phyloP scores from a whole-genome alignment of 306 rosid species.

The Carpinus fangiana region DNA sequence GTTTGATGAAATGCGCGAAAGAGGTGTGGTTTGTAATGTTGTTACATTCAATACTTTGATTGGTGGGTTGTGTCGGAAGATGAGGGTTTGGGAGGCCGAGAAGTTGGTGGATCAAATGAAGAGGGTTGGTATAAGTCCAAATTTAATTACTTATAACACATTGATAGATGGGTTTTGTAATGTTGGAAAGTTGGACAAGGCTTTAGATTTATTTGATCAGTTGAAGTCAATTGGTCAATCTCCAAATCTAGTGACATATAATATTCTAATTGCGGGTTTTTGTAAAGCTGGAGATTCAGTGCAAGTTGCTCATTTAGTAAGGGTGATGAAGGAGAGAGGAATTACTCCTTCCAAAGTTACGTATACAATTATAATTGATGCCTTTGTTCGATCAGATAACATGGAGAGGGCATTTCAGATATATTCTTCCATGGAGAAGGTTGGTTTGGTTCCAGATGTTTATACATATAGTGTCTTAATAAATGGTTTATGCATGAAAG shows the following conservation, averaged over 20 bases:
- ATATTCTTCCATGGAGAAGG: constrained; percentile 64
- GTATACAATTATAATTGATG: constrained; percentile 61
- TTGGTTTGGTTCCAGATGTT: constrained; percentile 63
- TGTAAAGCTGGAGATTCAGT: constrained; percentile 47
- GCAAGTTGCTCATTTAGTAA: constrained; percentile 45
- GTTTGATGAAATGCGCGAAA: constrained; percentile 71
- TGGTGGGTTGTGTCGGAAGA: constrained; percentile 55
- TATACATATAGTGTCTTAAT: constrained; percentile 59
- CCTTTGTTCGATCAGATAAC: constrained; percentile 43
- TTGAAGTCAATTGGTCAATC: constrained; percentile 57
- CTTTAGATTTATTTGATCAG: constrained; percentile 52
- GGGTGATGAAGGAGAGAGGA: constrained; percentile 70
- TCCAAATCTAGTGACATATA: constrained; percentile 70
- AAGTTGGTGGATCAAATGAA: constrained; percentile 50
- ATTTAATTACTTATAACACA: constrained; percentile 55
- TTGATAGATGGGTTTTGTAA: constrained; percentile 67
- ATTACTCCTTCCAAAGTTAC: constrained; percentile 71
- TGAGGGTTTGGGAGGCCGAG: constrained; percentile 48
- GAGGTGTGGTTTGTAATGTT: constrained; percentile 50
- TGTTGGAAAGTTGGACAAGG: constrained; percentile 56
- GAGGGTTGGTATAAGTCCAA: constrained; percentile 51
- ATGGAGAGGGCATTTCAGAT: constrained; percentile 58
- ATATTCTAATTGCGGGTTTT: constrained; percentile 59
- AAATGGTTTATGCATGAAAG: constrained; percentile 63
- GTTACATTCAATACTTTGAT: constrained; percentile 60